Evolutionary conservation across 768 basidiomycete genomes (phyloP), one percentile per base, ranked within the genome.

Genomic region (Serpula lacrymans): DNA sequence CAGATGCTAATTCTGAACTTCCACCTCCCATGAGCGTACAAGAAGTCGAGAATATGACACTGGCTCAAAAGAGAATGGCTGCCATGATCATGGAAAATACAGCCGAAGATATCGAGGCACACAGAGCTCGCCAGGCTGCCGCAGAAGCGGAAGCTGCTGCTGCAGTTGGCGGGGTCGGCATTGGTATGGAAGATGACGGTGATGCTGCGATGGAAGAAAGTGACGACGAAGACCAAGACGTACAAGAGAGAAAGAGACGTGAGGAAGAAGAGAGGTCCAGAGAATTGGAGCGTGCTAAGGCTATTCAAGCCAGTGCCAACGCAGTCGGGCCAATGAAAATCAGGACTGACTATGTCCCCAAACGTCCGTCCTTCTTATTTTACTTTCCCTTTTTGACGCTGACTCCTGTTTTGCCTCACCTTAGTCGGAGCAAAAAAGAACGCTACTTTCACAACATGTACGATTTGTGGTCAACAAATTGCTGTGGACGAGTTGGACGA

Each of bases 1-100:
- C 87, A 6, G 96, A 99, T 58, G 82, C 89, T 41, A 81, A 82
- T 28, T 80, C 88, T 9, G 94, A 98, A 55, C 72, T 99, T 18
- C 96, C 95, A 9, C 83, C 89, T n/a, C 96, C 96, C 0, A 97
- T 96, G 85, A 93, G 80, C 51, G 80, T 96, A 13, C 83, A 90
- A 52, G 91, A 96, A 57, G 83, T 99, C 9, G 89, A 95, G 67
- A 92, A 80, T 54, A 96, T 97, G 91, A 93, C 92, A 2, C 68
- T 98, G 21, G 88, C 92, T 2, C 93, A 99, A 72, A 97, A 96
- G 70, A 78, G 92, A 50, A 96, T 96, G 94, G 90, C 93, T 2
- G 87, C 91, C 2, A 92, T 95, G 89, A 84, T 98, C 57, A 95
- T 93, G 88, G 95, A 97, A 64, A 91, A 87, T 20, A 88, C 89